Base-by-base conservation (phyloP, 257 asterid species). In the Solanum tarapatanum region DNA sequence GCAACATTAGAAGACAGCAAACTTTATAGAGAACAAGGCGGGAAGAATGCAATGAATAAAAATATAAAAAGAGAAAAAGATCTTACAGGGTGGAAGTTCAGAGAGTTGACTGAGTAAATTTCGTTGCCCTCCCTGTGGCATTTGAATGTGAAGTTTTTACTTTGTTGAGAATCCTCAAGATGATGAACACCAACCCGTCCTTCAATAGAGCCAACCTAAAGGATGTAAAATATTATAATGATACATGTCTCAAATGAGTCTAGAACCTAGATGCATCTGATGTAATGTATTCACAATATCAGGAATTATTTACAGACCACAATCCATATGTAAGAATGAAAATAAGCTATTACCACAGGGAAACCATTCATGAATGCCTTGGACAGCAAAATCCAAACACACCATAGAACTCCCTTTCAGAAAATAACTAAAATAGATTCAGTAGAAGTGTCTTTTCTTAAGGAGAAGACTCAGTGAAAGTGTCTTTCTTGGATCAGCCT, bases 111-210 rank as follows among this genome's bases (percentile, higher is more conserved):
- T 7, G 99, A 92, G 94, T 92, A 95, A 66, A 97, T 92, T 33
- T 97, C 99, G 35, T 90, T 92, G 91, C 93, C 93, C 86, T 96
- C 99, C 91, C 99, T 96, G 91, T 97, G 99, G 91, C 99, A 97
- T 92, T 97, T 97, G 94, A 97, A 97, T 87, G 99, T 97, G 88
- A 97, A 97, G 89, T 96, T 97, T 92, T 96, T 96, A 91, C 90
- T 89, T 86, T 94, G 89, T 86, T 91, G 98, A 24, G 98, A 75
- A 70, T 96, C 99, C 86, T 97, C 99, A 62, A 96, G 93, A 90
- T 97, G 99, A 91, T 97, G 99, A 62, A 96, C 99, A 32, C 99
- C 99, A 23, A 97, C 99, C 91, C 99, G 94, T 86, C 99, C 99
- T 93, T 97, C 99, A 90, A 96, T 96, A 76, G 99, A 97, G 84